Evolutionary conservation across 2,329 filamentous ascomycete species (phyloP).

Genomic region (Tolypocladium paradoxum): DNA sequence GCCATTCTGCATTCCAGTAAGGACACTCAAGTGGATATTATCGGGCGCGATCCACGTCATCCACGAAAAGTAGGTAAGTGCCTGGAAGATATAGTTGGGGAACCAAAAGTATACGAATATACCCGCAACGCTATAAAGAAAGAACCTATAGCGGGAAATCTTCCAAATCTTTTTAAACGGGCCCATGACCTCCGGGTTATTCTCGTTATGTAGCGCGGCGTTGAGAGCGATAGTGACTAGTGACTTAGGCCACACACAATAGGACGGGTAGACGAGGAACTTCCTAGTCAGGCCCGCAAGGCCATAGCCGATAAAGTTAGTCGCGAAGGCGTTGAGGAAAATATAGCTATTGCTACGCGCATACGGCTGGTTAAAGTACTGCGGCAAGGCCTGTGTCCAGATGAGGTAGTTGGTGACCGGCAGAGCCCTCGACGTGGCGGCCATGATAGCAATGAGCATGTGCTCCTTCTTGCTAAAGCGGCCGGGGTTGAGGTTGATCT

Average conservation of each 20-base stretch:
- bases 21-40: slow-evolving; percentile 24
- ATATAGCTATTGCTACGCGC: slow-evolving; percentile 38
- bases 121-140: slow-evolving; percentile 27
- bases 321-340: slow-evolving; percentile 36
- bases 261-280: slow-evolving; percentile 41
- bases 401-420: slow-evolving; percentile 40
- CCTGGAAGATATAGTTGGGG: slow-evolving; percentile 38
- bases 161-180: slow-evolving; percentile 24
- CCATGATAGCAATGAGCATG: slow-evolving; percentile 45
- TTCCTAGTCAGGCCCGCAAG: slow-evolving; percentile 37
- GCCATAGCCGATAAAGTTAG: slow-evolving; percentile 46
- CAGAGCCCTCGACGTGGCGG: slow-evolving; percentile 36
- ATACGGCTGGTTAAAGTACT: slow-evolving; percentile 40
- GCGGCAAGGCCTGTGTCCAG: slow-evolving; percentile 35
- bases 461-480: slow-evolving; percentile 46
- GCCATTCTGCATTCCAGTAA: slow-evolving; percentile 26
- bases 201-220: slow-evolving; percentile 33
- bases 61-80: slow-evolving; percentile 38
- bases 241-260: slow-evolving; percentile 42
- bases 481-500: slow-evolving; percentile 34
- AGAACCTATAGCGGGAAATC: slow-evolving; percentile 35
- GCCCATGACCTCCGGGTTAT: slow-evolving; percentile 14
- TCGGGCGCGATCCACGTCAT: slow-evolving; percentile 41
- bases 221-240: slow-evolving; percentile 40
- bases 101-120: slow-evolving; percentile 47